Percentiles rank a stretch among this genome's conserved stretches.
phyloP scores from a whole-genome alignment of 192 early-diverging fungal species.

The Chytriomyces sp. region DNA sequence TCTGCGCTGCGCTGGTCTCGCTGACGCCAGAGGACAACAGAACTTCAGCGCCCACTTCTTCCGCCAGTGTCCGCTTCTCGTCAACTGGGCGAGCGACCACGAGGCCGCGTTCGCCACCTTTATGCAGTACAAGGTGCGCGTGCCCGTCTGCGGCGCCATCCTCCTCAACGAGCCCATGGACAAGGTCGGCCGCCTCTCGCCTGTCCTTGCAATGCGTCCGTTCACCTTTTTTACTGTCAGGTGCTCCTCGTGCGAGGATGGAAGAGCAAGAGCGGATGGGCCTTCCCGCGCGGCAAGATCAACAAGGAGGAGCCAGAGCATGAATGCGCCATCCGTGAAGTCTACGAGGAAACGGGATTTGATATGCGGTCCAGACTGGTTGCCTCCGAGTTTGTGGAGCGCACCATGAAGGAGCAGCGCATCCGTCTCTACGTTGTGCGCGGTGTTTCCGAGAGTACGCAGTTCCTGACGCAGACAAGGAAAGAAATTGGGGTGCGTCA shows the following conservation, averaged over 20 bases:
- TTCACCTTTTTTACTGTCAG: constrained; percentile 12
- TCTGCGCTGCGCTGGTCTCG: constrained; percentile 31
- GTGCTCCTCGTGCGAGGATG: constrained; percentile 90
- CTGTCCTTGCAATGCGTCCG: background rate
- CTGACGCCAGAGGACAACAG: background rate
- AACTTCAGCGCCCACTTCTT: constrained; percentile 71
- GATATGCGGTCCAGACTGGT: constrained; percentile 68
- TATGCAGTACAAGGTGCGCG: constrained; percentile 92
- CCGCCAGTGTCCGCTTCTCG: constrained; percentile 85
- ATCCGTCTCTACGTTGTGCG: constrained; percentile 89
- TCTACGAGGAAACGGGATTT: constrained; percentile 94
- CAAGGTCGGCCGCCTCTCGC: constrained; percentile 49
- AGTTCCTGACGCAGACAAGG: constrained; percentile 81
- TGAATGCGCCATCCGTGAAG: constrained; percentile 90
- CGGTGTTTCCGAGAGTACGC: constrained; percentile 78
- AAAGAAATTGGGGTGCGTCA: constrained; percentile 89
- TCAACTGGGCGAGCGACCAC: constrained; percentile 84
- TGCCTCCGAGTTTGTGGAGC: constrained; percentile 84
- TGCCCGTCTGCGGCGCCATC: constrained; percentile 97
- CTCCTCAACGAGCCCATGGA: constrained; percentile 81
- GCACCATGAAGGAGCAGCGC: constrained; percentile 86
- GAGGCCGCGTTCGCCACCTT: constrained; percentile 90
- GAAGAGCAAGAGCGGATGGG: constrained; percentile 87
- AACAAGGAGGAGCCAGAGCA: constrained; percentile 92
- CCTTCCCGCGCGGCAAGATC: constrained; percentile 99